Conservation (phyloP, 148 eudicot genomes). For the Nyssa sinensis region DNA sequence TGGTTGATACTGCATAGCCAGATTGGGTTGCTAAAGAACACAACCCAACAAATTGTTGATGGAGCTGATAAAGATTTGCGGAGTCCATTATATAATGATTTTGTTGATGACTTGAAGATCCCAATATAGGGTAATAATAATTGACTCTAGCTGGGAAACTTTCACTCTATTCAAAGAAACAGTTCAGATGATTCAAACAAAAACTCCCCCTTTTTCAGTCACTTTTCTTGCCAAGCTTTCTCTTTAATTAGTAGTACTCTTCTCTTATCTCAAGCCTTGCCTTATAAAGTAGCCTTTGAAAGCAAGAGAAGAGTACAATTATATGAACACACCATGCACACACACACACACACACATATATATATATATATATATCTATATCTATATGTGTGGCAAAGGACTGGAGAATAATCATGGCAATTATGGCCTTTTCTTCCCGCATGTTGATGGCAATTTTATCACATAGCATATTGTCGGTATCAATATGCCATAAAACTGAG, state of each 20-base stretch:
- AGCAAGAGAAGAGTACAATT: background rate
- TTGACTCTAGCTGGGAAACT: slow-evolving; percentile 20
- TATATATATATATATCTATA: no score
- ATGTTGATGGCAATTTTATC: background rate
- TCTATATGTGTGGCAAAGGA: no score
- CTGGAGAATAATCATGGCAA: background rate
- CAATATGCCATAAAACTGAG: background rate
- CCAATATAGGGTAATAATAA: slow-evolving; percentile 40
- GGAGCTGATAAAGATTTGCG: slow-evolving; percentile 36
- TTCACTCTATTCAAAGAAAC: slow-evolving; percentile 49
- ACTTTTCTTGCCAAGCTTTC: no score
- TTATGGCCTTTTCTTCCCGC: background rate
- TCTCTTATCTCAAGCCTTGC: background rate
- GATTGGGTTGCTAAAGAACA: slow-evolving; percentile 10
- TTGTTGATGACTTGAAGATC: slow-evolving; percentile 28
- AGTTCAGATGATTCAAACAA: background rate
- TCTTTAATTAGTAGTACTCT: no score
- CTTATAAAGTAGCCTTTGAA: no score
- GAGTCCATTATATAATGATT: slow-evolving; percentile 42
- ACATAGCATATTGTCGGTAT: background rate
- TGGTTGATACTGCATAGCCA: slow-evolving; percentile 32
- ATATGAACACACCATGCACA: no score
- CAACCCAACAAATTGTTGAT: slow-evolving; percentile 21
- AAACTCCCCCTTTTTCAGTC: background rate
- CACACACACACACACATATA: slow-evolving; percentile 17